Base-by-base conservation (phyloP, 1,284 basidiomycete species). In the Cutaneotrichosporon mucoides region DNA sequence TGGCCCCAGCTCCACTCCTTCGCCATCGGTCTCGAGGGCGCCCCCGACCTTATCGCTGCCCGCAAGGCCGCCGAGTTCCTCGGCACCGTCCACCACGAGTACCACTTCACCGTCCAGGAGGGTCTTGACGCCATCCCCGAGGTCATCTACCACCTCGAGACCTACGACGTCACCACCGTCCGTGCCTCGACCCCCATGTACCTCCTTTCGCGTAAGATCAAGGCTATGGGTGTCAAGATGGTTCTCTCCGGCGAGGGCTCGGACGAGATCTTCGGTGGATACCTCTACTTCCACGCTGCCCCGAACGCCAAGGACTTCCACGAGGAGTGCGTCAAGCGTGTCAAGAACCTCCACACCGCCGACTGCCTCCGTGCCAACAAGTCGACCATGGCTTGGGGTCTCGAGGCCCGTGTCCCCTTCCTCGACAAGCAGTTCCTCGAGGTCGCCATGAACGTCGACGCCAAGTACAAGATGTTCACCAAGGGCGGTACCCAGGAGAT, bases 211-310 rank as follows among this genome's bases (percentile, higher is more conserved):
- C 85, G 96, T 59, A 99, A 99, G 82, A 96, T 99, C 83, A 99
- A 99, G 81, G 95, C 96, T 3, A 99, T 94, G 89, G 96, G 96
- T 65, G 96, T 99, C 65, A 99, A 99, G 82, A 99, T 99, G 96
- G 96, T 99, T 4, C 84, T 99, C 43, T 92, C 89, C 64, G 96
- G 96, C 40, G 96, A 99, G 79, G 96, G 96, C 37, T 93, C 90
- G 61, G 96, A 99, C 72, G 96, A 99, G 80, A 93, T 99, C 66
- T 86, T 97, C 56, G 96, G 96, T 78, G 94, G 93, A 12, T 99
- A 99, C 81, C 85, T 99, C 56, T 99, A 99, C 82, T 99, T 99
- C 88, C 95, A 99, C 79, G 95, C 95, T 46, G 96, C 96, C 0
- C 96, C 96, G 12, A 87, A 94, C 72, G 80, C 86, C 56, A 82